A percentile compares a stretch with the other conserved stretches of the same genome.
Conservation (phyloP, 2,329 filamentous ascomycete species). For the Aspergillus versicolor region DNA sequence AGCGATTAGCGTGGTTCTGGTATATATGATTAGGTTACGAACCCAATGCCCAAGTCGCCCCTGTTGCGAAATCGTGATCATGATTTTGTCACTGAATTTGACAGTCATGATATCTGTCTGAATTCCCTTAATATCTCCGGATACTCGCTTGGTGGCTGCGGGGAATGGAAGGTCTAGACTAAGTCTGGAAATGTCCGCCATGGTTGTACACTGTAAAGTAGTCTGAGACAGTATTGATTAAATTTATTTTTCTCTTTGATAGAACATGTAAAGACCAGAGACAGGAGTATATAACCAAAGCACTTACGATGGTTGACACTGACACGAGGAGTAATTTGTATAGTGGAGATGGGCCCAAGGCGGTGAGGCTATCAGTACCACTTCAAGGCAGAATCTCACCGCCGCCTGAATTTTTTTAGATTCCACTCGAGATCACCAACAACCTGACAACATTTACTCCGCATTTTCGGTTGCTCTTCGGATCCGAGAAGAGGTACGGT, state of each 20-base stretch:
- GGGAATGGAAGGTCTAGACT: constrained; percentile 61
- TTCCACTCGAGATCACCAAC: constrained; percentile 6
- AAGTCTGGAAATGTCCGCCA: constrained; percentile 27
- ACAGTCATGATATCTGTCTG: constrained; percentile 71
- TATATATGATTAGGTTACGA: constrained; percentile 26
- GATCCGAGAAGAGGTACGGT: constrained; percentile 12
- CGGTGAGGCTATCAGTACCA: constrained; percentile 21
- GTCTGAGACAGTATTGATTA: background rate
- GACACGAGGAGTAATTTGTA: background rate
- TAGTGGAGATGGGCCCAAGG: constrained; percentile 3
- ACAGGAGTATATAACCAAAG: background rate
- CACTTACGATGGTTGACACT: background rate
- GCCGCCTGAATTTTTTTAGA: constrained; percentile 20
- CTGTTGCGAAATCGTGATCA: constrained; percentile 84
- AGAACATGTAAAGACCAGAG: background rate
- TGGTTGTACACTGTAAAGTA: constrained; percentile 9
- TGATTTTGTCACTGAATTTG: constrained; percentile 83
- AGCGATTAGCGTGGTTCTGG: constrained; percentile 10
- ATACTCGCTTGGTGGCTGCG: constrained; percentile 59
- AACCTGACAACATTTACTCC: constrained; percentile 3
- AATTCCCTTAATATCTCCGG: constrained; percentile 64
- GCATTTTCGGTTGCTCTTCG: constrained; percentile 13
- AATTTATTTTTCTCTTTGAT: too few species aligned
- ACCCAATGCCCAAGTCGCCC: constrained; percentile 93
- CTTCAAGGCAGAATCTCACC: constrained; percentile 27